Conservation (phyloP, 768 basidiomycete species). For the Naganishia vaughanmartiniae region DNA sequence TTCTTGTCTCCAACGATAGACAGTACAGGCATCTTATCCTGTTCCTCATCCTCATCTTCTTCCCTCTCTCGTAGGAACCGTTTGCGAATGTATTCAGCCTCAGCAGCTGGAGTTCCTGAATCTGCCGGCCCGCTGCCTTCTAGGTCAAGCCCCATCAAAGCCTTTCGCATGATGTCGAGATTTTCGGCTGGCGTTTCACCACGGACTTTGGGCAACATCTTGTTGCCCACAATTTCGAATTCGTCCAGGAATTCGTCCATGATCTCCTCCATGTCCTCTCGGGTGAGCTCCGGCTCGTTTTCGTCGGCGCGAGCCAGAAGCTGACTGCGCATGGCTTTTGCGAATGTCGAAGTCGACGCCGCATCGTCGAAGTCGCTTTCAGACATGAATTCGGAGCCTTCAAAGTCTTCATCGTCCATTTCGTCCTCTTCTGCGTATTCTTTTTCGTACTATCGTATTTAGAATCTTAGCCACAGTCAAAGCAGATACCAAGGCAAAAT, state of each 20-base stretch:
- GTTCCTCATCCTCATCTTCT: slow-evolving; percentile 53
- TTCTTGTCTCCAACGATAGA: slow-evolving; percentile 62
- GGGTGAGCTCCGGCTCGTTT: slow-evolving; percentile 51
- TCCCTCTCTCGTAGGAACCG: slow-evolving; percentile 37
- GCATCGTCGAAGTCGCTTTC: slow-evolving; percentile 54
- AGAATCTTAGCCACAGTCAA: not conserved
- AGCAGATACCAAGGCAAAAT: slow-evolving; percentile 30
- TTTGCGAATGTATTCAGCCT: slow-evolving; percentile 31
- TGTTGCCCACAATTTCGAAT: slow-evolving; percentile 81
- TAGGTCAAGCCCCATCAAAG: slow-evolving; percentile 64
- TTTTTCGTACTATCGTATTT: slow-evolving; percentile 54
- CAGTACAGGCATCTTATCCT: slow-evolving; percentile 56
- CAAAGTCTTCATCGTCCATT: slow-evolving; percentile 62
- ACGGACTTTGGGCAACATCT: slow-evolving; percentile 71
- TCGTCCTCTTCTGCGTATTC: slow-evolving; percentile 52
- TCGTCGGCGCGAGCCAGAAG: slow-evolving; percentile 30
- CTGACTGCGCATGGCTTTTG: slow-evolving; percentile 34
- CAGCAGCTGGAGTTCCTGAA: slow-evolving; percentile 33
- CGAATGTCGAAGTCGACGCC: slow-evolving; percentile 37
- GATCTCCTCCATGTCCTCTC: slow-evolving; percentile 85
- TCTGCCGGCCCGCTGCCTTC: slow-evolving; percentile 30
- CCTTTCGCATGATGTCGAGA: slow-evolving; percentile 71
- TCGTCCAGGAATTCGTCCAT: slow-evolving; percentile 90
- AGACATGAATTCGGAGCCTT: slow-evolving; percentile 46
- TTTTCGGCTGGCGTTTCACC: slow-evolving; percentile 74